Base-by-base conservation (phyloP, 768 basidiomycete genomes). In the Tubosaeta sp. region DNA sequence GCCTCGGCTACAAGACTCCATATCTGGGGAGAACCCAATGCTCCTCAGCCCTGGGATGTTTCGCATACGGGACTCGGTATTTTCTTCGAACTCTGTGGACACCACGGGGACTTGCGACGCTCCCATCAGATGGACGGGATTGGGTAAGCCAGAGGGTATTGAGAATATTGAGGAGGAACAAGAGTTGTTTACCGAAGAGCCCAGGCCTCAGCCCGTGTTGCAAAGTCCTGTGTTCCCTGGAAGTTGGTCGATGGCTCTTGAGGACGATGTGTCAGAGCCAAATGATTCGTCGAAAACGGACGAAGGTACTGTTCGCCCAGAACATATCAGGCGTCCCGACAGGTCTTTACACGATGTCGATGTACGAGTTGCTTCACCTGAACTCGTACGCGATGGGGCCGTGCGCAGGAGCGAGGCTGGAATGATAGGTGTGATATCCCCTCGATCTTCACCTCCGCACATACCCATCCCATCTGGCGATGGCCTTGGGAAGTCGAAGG, bases 331-430 rank as follows among this genome's bases (percentile, higher is more conserved):
- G 19, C 59, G 58, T 21, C 65, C 65, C 25, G 69, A 69, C 54
- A 67, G 67, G 46, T 68, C 68, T 46, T 45, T 83, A 32, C 75
- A 81, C 38, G 76, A 81, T 54, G 78, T 81, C 21, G 55, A 68
- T 35, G 79, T 76, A 6, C 76, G 77, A 19, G 73, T 84, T 40
- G 71, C 72, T 36, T 74, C 77, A 11, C 85, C 85, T 16, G 79
- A 81, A 52, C 57, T 82, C 21, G 74, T 77, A 10, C 60, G 58
- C 30, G 70, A 75, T 32, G 68, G 74, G 51, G 66, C 64, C 5
- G 61, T 76, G 44, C 71, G 81, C 56, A 83, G 80, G 65, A 87
- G 86, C 53, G 84, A 87, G 64, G 78, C 79, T 6, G 85, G 80
- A 3, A 62, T 82, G 53, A 74, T 84, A 35, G 77, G 77, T 6